Evolutionary conservation across 768 basidiomycete species (phyloP), one percentile per base, ranked within the genome.

Genomic region (Suillus brevipes): DNA sequence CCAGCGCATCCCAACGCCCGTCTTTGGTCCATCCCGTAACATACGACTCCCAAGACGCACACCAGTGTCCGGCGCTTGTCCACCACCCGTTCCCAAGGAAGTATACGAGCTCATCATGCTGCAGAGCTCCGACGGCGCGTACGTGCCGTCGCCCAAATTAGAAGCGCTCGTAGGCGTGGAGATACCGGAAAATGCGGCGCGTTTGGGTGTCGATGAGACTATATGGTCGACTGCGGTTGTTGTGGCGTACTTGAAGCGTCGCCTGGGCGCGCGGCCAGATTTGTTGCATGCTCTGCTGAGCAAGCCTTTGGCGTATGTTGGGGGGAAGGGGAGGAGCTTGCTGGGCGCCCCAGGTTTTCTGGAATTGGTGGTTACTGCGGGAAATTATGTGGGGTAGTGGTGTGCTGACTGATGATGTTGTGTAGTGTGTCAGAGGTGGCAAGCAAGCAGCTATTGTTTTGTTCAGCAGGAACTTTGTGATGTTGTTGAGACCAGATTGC

Each of bases 161-260:
- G 67, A 66, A 0, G 58, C 10, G 16, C 71, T 87, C 36, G 74
- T 84, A 4, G 83, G 84, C 6, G 60, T 69, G 0, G 67, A 64
- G 0, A 74, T 78, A 4, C 58, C 81, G 3, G 65, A 70, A 13
- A 78, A 78, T 64, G 75, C 72, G 1, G 69, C 64, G 16, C 73
- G 71, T 34, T 34, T 34, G 20, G 68, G 68, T 23, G 71, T 77
- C 8, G 79, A 81, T 56, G 70, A 62, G 16, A 73, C 57, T n/a
- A 67, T 82, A 9, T 87, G 86, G 86, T 78, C 82, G 42, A 87
- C 85, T 2, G 78, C 78, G 4, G 72, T 86, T 23, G 79, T 76
- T 10, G 73, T 81, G 25, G 85, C 82, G 1, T 88, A 79, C 64
- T 68, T 87, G 70, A 69, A 73, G 66, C 78, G 68, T 47, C 74